Evolutionary conservation across 2,329 filamentous ascomycete species (phyloP), one percentile per base, ranked within the genome.

Genomic region (Pseudogymnoascus sp.): DNA sequence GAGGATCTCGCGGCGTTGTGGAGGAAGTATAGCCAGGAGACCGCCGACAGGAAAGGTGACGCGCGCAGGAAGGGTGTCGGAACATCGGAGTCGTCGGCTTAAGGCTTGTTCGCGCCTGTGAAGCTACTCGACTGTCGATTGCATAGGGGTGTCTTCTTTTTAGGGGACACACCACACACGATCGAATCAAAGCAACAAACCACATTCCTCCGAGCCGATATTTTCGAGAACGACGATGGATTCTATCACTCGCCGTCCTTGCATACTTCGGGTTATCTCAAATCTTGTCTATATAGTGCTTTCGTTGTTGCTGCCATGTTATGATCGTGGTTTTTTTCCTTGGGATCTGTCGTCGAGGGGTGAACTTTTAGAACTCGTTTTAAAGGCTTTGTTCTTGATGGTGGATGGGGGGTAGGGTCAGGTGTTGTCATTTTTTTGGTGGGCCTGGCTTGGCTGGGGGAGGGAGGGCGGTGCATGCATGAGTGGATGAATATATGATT

Each of bases 1-100:
- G 74, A 74, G 18, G 77, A 79, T 63, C 72, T 78, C 23, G 72
- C 74, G 1, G 72, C 70, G 10, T 70, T 77, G 64, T 77, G 75
- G 69, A 73, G 74, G 65, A 75, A 77, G 63, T 77, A 75, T 57
- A 75, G 67, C 63, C 70, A 71, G 63, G 75, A 77, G 61, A 66
- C 66, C 45, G 66, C 63, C 51, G 70, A 71, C 21, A 64, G 70
- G 66, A 73, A 70, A 70, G 67, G 66, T 51, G 65, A 68, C 60
- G 69, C 71, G 62, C 69, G 71, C 42, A 73, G 71, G 60, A 70
- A 73, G 60, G 71, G 72, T 34, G 72, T 73, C 10, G 71, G 71
- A 65, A 74, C 71, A 18, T 47, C 34, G 45, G 60, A 45, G 37
- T 40, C n/a, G 14, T 40, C 37, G 37, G 37, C 37, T 40, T 40